phyloP scores from a whole-genome alignment of 2,329 filamentous ascomycete species.

The Pyrenophora teres region DNA sequence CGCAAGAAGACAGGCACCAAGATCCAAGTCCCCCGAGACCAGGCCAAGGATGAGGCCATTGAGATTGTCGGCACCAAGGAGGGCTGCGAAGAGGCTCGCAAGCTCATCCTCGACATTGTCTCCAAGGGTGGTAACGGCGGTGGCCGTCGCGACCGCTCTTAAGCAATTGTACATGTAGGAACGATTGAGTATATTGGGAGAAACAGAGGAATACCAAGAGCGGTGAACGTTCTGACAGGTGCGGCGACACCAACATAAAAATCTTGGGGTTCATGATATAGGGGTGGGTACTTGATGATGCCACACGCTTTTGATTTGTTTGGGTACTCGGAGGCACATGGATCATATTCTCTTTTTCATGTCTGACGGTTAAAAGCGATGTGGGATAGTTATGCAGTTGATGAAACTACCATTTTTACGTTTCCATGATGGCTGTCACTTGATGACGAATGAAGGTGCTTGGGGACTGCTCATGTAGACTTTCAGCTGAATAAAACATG shows the following conservation, averaged over 20 bases:
- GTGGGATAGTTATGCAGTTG: no score
- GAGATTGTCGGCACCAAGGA: slow-evolving; percentile 81
- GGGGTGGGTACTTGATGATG: not conserved
- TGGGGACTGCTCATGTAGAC: no score
- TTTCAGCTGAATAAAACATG: no score
- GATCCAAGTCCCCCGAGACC: slow-evolving; percentile 88
- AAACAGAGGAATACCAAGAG: not conserved
- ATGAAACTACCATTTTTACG: no score
- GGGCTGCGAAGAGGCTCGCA: slow-evolving; percentile 83
- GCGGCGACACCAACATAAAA: not conserved
- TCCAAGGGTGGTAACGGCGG: slow-evolving; percentile 35
- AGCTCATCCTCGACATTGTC: slow-evolving; percentile 85
- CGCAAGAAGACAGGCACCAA: slow-evolving; percentile 90
- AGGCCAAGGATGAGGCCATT: slow-evolving; percentile 78
- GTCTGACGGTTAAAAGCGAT: no score
- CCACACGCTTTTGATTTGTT: no score
- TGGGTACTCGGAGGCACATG: no score
- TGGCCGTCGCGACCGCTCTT: slow-evolving; percentile 25
- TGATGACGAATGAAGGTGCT: no score
- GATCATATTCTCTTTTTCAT: no score
- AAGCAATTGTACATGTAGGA: not conserved
- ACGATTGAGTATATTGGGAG: not conserved
- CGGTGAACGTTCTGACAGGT: not conserved
- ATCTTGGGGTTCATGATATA: slow-evolving; percentile 2
- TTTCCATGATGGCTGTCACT: no score